Evolutionary conservation across 1,139 yeast species (phyloP).

Genomic region (Hemisphaericaspora xylofermentans): DNA sequence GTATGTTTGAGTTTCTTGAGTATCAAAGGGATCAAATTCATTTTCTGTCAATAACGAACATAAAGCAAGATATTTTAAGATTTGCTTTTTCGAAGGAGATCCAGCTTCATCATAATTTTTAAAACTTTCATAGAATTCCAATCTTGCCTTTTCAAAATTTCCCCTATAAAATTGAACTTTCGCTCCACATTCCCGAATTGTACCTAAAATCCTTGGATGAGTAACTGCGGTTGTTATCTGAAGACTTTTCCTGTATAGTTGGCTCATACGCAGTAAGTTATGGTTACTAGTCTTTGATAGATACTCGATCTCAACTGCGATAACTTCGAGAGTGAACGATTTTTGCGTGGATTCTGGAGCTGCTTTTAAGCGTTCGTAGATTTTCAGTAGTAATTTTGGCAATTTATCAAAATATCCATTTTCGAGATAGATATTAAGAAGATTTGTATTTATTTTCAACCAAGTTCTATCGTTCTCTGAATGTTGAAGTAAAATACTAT

Average conservation of each 20-base stretch:
- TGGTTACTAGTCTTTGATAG: slow-evolving; percentile 29
- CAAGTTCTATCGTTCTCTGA: slow-evolving; percentile 51
- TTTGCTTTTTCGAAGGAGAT: slow-evolving; percentile 51
- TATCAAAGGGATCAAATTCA: slow-evolving; percentile 65
- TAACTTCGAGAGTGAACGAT: slow-evolving; percentile 56
- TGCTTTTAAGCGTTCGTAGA: slow-evolving; percentile 39
- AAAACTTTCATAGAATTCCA: slow-evolving; percentile 70
- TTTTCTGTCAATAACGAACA: slow-evolving; percentile 65
- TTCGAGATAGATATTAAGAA: slow-evolving; percentile 50
- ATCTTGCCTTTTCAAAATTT: slow-evolving; percentile 61
- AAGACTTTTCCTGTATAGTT: slow-evolving; percentile 49
- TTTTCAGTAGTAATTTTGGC: slow-evolving; percentile 32
- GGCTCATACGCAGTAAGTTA: slow-evolving; percentile 41
- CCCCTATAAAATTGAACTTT: slow-evolving; percentile 61
- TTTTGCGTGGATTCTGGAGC: slow-evolving; percentile 46
- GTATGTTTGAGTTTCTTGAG: slow-evolving; percentile 55
- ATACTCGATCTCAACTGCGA: slow-evolving; percentile 64
- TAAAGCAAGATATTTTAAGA: slow-evolving; percentile 61
- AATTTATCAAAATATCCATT: slow-evolving; percentile 37
- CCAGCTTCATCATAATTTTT: slow-evolving; percentile 82
- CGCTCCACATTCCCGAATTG: slow-evolving; percentile 75
- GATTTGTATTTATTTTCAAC: slow-evolving; percentile 54
- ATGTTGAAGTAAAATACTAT: slow-evolving; percentile 26
- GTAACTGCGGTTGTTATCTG: slow-evolving; percentile 62
- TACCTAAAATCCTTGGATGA: slow-evolving; percentile 72